phyloP scores from a whole-genome alignment of 2,329 filamentous ascomycete genomes.

The Ophidiomyces ophidiicola region DNA sequence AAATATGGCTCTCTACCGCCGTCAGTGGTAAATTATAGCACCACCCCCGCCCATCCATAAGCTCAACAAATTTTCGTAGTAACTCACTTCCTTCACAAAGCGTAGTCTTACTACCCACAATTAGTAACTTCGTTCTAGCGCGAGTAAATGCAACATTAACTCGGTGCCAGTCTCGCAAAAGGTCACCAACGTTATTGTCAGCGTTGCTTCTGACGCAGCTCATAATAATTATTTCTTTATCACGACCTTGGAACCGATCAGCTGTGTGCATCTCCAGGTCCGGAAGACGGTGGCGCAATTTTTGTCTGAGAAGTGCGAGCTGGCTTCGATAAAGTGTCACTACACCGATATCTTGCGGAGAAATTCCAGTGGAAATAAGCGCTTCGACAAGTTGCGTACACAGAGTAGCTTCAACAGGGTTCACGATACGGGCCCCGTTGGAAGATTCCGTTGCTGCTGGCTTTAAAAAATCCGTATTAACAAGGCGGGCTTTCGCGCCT shows the following conservation, averaged over 20 bases:
- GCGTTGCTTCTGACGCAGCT: conserved; percentile 82
- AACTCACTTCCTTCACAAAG: conserved; percentile 59
- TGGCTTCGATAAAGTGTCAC: conserved; percentile 97
- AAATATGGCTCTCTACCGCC: conserved; percentile 56
- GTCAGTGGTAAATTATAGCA: conserved; percentile 56
- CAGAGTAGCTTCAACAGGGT: conserved; percentile 67
- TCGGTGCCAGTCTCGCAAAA: conserved; percentile 79
- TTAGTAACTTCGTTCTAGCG: conserved; percentile 80
- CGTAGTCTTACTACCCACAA: conserved; percentile 71
- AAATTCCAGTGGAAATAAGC: conserved; percentile 62
- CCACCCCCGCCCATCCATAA: conserved; percentile 74
- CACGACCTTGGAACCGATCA: conserved; percentile 89
- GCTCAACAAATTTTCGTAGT: conserved; percentile 57
- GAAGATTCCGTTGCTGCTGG: conserved; percentile 50
- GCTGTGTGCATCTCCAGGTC: conserved; percentile 91
- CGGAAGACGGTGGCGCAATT: conserved; percentile 46
- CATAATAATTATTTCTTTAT: conserved; percentile 85
- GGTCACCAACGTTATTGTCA: conserved; percentile 68
- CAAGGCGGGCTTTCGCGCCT: conserved; percentile 62
- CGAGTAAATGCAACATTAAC: conserved; percentile 95
- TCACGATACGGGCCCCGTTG: conserved; percentile 76
- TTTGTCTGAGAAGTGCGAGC: conserved; percentile 66
- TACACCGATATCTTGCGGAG: conserved; percentile 68
- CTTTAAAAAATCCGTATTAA: conserved; percentile 72
- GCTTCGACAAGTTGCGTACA: conserved; percentile 69